phyloP scores from a whole-genome alignment of 23 red algal species.

The Gracilaria vermiculophylla region DNA sequence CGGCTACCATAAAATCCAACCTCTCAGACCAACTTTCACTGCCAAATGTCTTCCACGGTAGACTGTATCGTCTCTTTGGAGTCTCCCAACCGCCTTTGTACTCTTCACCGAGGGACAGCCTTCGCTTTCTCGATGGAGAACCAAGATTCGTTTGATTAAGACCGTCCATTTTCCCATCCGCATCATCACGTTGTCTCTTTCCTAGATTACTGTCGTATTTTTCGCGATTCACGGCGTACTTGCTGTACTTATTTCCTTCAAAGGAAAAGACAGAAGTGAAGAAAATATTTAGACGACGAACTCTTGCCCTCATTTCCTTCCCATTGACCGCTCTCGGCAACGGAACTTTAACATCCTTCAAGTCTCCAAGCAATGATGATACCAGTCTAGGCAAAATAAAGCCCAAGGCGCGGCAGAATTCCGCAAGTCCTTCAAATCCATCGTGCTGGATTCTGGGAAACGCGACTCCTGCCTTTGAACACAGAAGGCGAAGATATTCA shows the following conservation, averaged over 20 bases:
- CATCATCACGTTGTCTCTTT: background rate
- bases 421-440: constrained; percentile 1
- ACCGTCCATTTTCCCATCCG: background rate
- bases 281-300: background rate
- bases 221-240: background rate
- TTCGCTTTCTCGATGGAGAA: background rate
- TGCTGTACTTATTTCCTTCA: background rate
- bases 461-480: background rate
- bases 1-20: background rate
- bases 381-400: background rate
- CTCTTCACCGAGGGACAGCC: background rate
- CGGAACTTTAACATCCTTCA: background rate
- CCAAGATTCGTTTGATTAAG: background rate
- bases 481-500: background rate
- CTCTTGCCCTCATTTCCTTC: background rate
- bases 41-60: background rate
- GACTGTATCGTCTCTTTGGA: background rate
- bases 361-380: background rate
- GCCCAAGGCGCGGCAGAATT: background rate
- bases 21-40: background rate
- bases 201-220: background rate
- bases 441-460: background rate
- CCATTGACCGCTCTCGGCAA: background rate
- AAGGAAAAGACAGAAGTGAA: background rate
- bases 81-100: background rate